Base-by-base conservation (phyloP, 495 filamentous ascomycete species). In the Penicillium lividum region DNA sequence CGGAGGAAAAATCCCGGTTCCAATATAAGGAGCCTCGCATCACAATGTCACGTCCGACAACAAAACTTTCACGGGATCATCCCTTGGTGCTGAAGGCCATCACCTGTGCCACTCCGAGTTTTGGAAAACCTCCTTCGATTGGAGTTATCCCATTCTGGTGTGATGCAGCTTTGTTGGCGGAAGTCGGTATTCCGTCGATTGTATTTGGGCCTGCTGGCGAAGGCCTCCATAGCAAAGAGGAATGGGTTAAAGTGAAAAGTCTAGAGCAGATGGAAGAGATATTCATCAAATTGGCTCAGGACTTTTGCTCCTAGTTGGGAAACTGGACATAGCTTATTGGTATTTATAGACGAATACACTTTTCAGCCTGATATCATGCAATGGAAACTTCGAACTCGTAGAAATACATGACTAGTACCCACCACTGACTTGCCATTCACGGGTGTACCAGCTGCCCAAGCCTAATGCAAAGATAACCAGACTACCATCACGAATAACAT, bases 401-500 rank as follows among this genome's bases (percentile, higher is more conserved):
- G 30, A 36, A 36, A 25, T 52, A 28, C 48, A 51, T 47, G 10
- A 47, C 27, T 33, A 52, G 33, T 36, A 36, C 5, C 11, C 54
- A 11, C 50, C 36, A 43, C 38, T 58, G 47, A 7, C 28, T 56
- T 64, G 56, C 76, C 74, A 76, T 51, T 68, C 73, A 10, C 75
- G 73, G 58, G 78, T 77, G 77, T 80, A 85, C 87, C 89, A 93
- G 52, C 80, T 79, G 56, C 84, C 81, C 30, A 82, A 75, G 13
- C 92, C 92, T 63, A 96, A 70, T 54, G 91, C 82, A 79, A 96
- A 96, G 4, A 96, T 72, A 51, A 89, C 82, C 4, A 96, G 86
- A 59, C 87, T 84, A 0, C 80, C 82, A 73, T 95, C 94, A 54
- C 88, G 73, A 51, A 86, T 73, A 22, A 82, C 79, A 52, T 88